Evolutionary conservation across 2,329 filamentous ascomycete genomes (phyloP).

Genomic region (Cyanodermella asteris): DNA sequence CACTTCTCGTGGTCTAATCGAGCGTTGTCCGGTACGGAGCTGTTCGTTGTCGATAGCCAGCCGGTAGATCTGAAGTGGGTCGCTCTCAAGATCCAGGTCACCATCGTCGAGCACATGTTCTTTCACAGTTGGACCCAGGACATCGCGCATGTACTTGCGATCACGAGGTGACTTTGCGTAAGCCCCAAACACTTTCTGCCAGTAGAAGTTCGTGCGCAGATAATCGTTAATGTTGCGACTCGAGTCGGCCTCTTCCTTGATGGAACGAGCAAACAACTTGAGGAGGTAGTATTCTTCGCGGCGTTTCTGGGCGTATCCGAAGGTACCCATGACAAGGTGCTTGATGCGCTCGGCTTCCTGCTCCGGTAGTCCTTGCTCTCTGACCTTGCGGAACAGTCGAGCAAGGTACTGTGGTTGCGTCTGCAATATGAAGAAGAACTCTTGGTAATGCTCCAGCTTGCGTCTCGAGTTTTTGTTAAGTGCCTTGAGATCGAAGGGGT

Average conservation of each 20-base stretch:
- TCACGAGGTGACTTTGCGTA: conserved; percentile 84
- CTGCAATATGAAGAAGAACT: conserved; percentile 91
- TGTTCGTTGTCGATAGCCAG: conserved; percentile 95
- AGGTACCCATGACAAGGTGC: conserved; percentile 84
- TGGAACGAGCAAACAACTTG: conserved; percentile 63
- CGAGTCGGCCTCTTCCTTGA: conserved; percentile 65
- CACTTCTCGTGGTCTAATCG: conserved; percentile 60
- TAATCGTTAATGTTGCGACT: conserved; percentile 62
- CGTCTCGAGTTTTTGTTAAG: conserved; percentile 89
- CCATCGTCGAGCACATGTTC: conserved; percentile 88
- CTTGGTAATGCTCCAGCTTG: conserved; percentile 92
- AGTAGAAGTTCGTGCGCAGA: conserved; percentile 76
- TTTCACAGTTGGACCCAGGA: conserved; percentile 65
- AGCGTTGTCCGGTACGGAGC: conserved; percentile 69
- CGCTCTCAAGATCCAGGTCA: conserved; percentile 78
- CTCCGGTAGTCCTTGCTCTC: conserved; percentile 66
- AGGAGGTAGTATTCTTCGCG: conserved; percentile 92
- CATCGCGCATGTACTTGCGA: conserved; percentile 72
- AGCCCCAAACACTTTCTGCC: conserved; percentile 64
- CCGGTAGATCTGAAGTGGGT: conserved; percentile 91
- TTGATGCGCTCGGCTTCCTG: conserved; percentile 87
- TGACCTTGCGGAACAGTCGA: conserved; percentile 61
- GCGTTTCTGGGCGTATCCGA: conserved; percentile 91
- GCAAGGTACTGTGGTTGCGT: conserved; percentile 91
- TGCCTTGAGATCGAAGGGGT: conserved; percentile 90